These are phyloP conservation scores for Lenwebbia sp. DNA, from an alignment of 345 rosid species.

Conservation along the genomic window DNA sequence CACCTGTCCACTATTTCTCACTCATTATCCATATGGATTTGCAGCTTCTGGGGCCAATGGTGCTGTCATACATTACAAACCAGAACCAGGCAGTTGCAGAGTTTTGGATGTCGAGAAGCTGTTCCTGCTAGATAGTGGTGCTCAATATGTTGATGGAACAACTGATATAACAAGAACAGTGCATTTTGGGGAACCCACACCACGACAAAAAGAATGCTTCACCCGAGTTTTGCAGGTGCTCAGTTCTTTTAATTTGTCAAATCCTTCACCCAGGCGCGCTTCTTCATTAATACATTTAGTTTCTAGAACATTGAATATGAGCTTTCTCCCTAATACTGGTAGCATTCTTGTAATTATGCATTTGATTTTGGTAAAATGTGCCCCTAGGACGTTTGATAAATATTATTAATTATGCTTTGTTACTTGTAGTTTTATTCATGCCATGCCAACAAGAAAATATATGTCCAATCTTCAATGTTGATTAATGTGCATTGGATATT, in stretches of 20 bases:
- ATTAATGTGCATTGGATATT: neutral
- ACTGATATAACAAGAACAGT: slow-evolving; percentile 96
- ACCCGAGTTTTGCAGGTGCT: slow-evolving; percentile 82
- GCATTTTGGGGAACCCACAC: slow-evolving; percentile 75
- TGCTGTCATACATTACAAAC: slow-evolving; percentile 88
- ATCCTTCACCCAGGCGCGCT: neutral
- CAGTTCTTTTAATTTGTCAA: neutral
- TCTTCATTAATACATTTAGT: neutral
- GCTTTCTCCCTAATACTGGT: neutral
- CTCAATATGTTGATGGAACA: slow-evolving; percentile 92
- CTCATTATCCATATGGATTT: slow-evolving; percentile 4
- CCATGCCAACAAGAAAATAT: neutral
- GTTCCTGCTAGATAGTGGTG: slow-evolving; percentile 89
- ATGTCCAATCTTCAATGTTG: neutral
- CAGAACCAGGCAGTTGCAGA: slow-evolving; percentile 79
- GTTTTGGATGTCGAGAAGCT: slow-evolving; percentile 61
- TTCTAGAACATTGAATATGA: neutral
- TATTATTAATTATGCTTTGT: neutral
- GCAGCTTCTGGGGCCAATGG: slow-evolving; percentile 96
- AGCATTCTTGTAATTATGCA: neutral
- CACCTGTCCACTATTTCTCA: neutral
- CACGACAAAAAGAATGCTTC: slow-evolving; percentile 82
- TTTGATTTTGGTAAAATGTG: neutral
- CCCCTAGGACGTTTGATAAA: neutral
- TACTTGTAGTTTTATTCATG: neutral